Percentiles rank a stretch among this genome's conserved stretches.
phyloP scores from a whole-genome alignment of 306 rosid species.

The Prunus fruticosa region DNA sequence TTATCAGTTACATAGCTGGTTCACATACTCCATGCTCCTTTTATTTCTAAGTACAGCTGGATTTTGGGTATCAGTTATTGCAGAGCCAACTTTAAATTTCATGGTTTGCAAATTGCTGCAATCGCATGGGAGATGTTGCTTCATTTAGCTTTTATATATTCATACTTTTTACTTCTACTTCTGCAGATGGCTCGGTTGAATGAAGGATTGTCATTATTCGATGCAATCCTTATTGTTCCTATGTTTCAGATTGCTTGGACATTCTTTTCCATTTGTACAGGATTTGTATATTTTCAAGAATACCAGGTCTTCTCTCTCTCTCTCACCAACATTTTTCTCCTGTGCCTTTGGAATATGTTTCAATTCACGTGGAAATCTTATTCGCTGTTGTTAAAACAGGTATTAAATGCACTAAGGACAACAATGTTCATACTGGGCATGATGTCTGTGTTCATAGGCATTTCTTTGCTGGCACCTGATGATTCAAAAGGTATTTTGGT shows the following conservation, averaged over 20 bases:
- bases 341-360: conserved; percentile 3
- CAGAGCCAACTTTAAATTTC: conserved; percentile 13
- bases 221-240: conserved; percentile 98
- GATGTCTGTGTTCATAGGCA: conserved; percentile 87
- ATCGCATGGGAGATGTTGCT: conserved; percentile 1
- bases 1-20: conserved; percentile 94
- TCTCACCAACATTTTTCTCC: not conserved
- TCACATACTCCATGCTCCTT: conserved; percentile 89
- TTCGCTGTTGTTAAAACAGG: conserved; percentile 54
- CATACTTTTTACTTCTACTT: conserved; percentile 14
- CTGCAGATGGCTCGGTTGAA: conserved; percentile 99
- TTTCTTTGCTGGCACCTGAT: conserved; percentile 95
- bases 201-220: conserved; percentile 91
- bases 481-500: conserved; percentile 73
- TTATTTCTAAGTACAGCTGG: conserved; percentile 96
- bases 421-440: conserved; percentile 92
- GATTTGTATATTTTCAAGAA: conserved; percentile 94
- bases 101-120: conserved; percentile 7
- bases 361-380: conserved; percentile 23
- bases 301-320: conserved; percentile 57
- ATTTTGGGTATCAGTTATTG: conserved; percentile 76
- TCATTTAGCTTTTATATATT: conserved; percentile 1
- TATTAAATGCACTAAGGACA: conserved; percentile 81
- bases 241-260: conserved; percentile 99
- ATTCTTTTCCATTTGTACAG: conserved; percentile 93